phyloP scores from a whole-genome alignment of 192 early-diverging fungal genomes.

The Spinellus fusiger region DNA sequence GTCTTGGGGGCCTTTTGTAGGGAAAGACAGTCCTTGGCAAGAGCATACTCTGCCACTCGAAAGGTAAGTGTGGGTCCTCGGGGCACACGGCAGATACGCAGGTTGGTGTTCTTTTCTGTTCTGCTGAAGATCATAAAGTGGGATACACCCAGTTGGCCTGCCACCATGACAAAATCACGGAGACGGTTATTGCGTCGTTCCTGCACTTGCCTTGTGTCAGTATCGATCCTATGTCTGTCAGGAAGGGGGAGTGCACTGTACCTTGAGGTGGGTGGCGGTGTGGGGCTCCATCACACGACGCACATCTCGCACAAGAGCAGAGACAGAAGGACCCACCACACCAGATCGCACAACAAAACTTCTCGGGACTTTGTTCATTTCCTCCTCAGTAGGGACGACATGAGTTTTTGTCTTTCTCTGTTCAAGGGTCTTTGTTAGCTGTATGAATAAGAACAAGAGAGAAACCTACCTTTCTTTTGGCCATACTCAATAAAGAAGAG shows the following conservation, averaged over 20 bases:
- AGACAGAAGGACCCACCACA: constrained; percentile 66
- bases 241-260: no score
- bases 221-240: no score
- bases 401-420: constrained; percentile 39
- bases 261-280: constrained; percentile 82
- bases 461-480: constrained; percentile 8
- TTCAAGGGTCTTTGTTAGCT: background rate
- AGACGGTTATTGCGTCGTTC: constrained; percentile 90
- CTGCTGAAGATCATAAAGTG: constrained; percentile 88
- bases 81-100: constrained; percentile 81
- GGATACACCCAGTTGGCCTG: constrained; percentile 77
- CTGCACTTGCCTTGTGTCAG: no score
- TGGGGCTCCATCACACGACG: constrained; percentile 91
- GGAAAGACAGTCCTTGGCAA: constrained; percentile 75
- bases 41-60: constrained; percentile 72
- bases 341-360: constrained; percentile 94
- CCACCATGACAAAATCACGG: constrained; percentile 87
- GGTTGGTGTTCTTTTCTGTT: constrained; percentile 73
- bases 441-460: background rate
- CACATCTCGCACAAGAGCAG: constrained; percentile 75
- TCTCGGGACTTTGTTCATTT: constrained; percentile 58
- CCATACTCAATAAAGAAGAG: background rate
- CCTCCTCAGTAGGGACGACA: constrained; percentile 36
- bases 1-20: constrained; percentile 75
- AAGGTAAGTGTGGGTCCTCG: constrained; percentile 93